Conservation (phyloP, 148 eudicot genomes). For the Amaranthus palmeri region DNA sequence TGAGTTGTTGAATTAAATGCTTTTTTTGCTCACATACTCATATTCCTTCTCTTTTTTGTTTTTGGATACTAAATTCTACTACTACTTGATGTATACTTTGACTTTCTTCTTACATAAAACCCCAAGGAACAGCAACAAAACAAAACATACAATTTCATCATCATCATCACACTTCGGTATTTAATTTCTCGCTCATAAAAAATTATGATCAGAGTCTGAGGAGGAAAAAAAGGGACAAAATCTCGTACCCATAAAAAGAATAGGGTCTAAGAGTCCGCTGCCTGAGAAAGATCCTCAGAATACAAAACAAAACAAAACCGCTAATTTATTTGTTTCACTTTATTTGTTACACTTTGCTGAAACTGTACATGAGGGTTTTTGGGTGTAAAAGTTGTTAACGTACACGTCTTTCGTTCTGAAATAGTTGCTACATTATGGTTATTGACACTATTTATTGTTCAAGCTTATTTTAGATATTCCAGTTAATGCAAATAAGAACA, state of each 20-base stretch:
- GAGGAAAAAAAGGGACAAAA: not conserved
- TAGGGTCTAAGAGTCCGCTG: not conserved
- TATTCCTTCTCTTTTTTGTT: not conserved
- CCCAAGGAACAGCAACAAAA: conserved; percentile 28
- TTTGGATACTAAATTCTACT: conserved; percentile 18
- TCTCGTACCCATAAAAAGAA: not conserved
- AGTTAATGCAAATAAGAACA: too few relatives aligned
- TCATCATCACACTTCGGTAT: too few relatives aligned
- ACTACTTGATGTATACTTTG: conserved; percentile 32
- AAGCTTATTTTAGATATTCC: too few relatives aligned
- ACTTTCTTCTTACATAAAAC: conserved; percentile 13
- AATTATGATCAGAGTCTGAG: not conserved
- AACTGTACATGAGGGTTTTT: too few relatives aligned
- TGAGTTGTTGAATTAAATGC: conserved; percentile 19
- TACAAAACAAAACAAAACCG: too few relatives aligned
- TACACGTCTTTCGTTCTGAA: too few relatives aligned
- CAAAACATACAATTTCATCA: conserved; percentile 1
- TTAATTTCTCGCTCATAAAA: too few relatives aligned
- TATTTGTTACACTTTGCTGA: too few relatives aligned
- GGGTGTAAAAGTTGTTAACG: too few relatives aligned
- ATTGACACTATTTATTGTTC: too few relatives aligned
- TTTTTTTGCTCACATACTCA: conserved; percentile 30
- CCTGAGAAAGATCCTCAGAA: not conserved
- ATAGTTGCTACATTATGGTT: too few relatives aligned
- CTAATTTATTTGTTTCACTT: too few relatives aligned